These are phyloP conservation scores for Stygiomarasmius scandens DNA, from an alignment of 1,284 basidiomycete genomes.

Conservation along the genomic window DNA sequence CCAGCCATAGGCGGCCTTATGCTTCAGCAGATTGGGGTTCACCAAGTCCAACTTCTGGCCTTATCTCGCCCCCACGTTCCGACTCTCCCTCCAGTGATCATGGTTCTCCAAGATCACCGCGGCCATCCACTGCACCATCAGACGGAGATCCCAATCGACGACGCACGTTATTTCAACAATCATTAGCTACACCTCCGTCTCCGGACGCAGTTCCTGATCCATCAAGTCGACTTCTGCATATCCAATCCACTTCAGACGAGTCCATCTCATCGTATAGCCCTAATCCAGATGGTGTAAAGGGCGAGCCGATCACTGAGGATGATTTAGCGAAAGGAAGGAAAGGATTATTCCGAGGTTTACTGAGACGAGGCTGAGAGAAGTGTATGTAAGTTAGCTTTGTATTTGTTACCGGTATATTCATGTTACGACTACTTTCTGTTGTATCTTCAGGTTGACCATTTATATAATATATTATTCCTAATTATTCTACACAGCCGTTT, in stretches of 20 bases:
- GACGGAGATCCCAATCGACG: conserved; percentile 30
- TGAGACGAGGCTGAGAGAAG: background rate
- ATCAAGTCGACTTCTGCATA: conserved; percentile 25
- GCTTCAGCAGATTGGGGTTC: conserved; percentile 8
- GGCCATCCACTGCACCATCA: conserved; percentile 49
- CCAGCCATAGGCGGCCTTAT: conserved; percentile 31
- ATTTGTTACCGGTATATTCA: background rate
- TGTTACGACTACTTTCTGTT: conserved; percentile 8
- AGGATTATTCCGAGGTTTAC: background rate
- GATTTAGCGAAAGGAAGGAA: background rate
- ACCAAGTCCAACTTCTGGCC: conserved; percentile 13
- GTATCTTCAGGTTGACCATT: conserved; percentile 14
- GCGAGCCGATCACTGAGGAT: background rate
- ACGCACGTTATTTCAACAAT: conserved; percentile 23
- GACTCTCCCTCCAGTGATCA: conserved; percentile 1
- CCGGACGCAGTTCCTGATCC: conserved; percentile 15
- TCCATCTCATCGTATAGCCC: conserved; percentile 36
- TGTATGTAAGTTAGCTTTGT: background rate
- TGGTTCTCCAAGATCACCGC: conserved; percentile 27
- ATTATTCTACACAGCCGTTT: conserved; percentile 1
- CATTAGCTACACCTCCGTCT: conserved; percentile 6
- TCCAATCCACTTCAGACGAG: conserved; percentile 49
- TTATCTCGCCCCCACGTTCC: conserved; percentile 20
- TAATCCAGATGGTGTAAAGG: background rate
- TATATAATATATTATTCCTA: background rate